Conservation (phyloP, 2,329 filamentous ascomycete genomes). For the Penicillium sumatraense region DNA sequence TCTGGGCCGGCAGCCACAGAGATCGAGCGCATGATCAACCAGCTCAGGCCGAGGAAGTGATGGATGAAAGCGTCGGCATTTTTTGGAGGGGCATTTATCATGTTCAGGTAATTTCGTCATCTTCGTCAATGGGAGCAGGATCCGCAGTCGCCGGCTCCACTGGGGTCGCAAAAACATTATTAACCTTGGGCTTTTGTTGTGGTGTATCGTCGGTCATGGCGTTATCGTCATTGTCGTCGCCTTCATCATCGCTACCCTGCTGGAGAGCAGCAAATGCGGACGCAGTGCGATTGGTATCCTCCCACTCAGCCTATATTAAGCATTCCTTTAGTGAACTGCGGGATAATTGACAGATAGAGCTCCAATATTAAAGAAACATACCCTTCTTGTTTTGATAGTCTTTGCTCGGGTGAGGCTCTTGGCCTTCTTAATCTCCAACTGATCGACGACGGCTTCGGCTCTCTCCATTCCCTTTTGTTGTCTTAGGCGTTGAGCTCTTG, state of each 20-base stretch:
- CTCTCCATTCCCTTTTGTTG: constrained; percentile 60
- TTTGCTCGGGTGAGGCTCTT: constrained; percentile 57
- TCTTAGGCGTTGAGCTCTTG: constrained; percentile 58
- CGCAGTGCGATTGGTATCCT: constrained; percentile 44
- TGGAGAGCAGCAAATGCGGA: constrained; percentile 42
- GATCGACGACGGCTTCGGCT: constrained; percentile 59
- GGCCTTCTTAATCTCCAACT: constrained; percentile 59
- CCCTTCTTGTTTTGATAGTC: constrained; percentile 53
- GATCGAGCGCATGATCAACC: constrained; percentile 76
- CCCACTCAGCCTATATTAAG: constrained; percentile 43
- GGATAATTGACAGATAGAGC: not conserved
- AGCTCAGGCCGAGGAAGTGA: constrained; percentile 52
- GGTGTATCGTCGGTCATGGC: constrained; percentile 37
- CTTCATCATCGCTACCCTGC: constrained; percentile 48
- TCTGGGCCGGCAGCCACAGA: constrained; percentile 72
- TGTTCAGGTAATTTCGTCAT: constrained; percentile 51
- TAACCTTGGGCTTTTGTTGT: constrained; percentile 20
- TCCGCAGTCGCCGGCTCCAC: constrained; percentile 29
- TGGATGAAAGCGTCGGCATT: not conserved
- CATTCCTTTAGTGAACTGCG: constrained; percentile 21
- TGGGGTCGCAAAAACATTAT: constrained; percentile 22
- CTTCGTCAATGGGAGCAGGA: constrained; percentile 39
- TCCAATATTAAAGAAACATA: constrained; percentile 27
- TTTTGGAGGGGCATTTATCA: not conserved
- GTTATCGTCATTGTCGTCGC: constrained; percentile 46